Percentiles rank a stretch among this genome's conserved stretches.
Evolutionary conservation across 2,329 filamentous ascomycete genomes (phyloP).

Genomic region (Aspergillus fischeri): DNA sequence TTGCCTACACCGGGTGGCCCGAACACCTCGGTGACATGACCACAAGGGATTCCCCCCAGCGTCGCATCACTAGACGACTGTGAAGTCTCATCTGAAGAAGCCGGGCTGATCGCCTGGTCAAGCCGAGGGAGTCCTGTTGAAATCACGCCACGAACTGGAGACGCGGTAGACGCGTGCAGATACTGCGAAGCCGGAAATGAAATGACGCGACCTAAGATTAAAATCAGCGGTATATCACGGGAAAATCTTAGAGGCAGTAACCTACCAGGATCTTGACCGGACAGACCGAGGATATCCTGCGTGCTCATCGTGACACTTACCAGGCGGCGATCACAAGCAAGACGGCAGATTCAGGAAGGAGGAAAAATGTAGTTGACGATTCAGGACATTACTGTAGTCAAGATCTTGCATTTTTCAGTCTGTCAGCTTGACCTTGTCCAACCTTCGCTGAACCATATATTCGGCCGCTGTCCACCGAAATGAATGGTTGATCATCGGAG

Average conservation of each 20-base stretch:
- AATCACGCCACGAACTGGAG: slow-evolving; percentile 16
- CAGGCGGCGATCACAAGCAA: neutral
- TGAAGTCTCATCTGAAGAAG: slow-evolving; percentile 12
- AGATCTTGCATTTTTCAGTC: neutral
- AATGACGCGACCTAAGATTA: slow-evolving; percentile 23
- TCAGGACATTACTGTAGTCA: neutral
- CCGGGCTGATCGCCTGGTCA: slow-evolving; percentile 34
- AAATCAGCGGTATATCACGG: slow-evolving; percentile 1
- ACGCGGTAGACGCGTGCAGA: slow-evolving; percentile 24
- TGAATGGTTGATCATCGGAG: neutral
- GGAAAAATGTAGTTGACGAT: neutral
- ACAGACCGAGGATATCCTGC: slow-evolving; percentile 29
- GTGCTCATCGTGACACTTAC: slow-evolving; percentile 19
- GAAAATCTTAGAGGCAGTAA: neutral
- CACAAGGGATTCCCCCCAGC: slow-evolving; percentile 62
- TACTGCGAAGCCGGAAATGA: slow-evolving; percentile 37
- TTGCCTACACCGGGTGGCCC: slow-evolving; percentile 84
- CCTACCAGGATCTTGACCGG: slow-evolving; percentile 29
- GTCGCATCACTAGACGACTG: slow-evolving; percentile 5
- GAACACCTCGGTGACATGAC: slow-evolving; percentile 81
- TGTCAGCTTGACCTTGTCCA: neutral
- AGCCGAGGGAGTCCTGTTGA: slow-evolving; percentile 47
- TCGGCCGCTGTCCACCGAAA: neutral
- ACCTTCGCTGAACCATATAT: neutral
- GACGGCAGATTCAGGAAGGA: neutral